Percentiles rank a stretch among this genome's conserved stretches.
Conservation (phyloP, 352 stramenopile species). For the Pythium myriotylum region DNA sequence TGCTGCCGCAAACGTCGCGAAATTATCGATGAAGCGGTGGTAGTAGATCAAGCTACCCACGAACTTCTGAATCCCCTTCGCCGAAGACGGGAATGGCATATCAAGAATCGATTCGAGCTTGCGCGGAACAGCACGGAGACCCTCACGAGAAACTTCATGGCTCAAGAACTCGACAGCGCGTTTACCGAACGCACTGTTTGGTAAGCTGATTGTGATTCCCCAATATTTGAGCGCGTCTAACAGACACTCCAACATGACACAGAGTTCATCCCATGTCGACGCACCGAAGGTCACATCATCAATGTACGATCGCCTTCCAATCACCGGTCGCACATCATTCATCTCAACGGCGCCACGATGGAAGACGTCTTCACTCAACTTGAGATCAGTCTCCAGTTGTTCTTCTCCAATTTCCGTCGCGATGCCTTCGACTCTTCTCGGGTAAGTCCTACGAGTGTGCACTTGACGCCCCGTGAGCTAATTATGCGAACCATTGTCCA, state of each 20-base stretch:
- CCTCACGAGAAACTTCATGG: too few relatives aligned
- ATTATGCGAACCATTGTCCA: too few relatives aligned
- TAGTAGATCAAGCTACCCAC: slow-evolving; percentile 14
- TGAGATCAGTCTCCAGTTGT: background rate
- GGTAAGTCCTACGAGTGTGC: too few relatives aligned
- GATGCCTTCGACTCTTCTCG: too few relatives aligned
- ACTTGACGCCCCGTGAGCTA: too few relatives aligned
- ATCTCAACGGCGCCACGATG: background rate
- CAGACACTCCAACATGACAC: too few relatives aligned
- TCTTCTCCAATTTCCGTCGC: too few relatives aligned
- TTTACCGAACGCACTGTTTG: slow-evolving; percentile 21
- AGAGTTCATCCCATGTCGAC: slow-evolving; percentile 6
- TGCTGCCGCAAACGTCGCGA: slow-evolving; percentile 1
- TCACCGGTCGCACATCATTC: background rate
- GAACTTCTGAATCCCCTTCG: slow-evolving; percentile 10
- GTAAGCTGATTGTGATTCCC: slow-evolving; percentile 28
- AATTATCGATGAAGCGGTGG: slow-evolving; percentile 12
- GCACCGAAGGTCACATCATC: slow-evolving; percentile 25
- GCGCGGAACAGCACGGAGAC: background rate
- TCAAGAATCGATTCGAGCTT: slow-evolving; percentile 2
- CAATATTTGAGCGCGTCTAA: too few relatives aligned
- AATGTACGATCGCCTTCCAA: slow-evolving; percentile 27
- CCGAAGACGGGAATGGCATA: background rate
- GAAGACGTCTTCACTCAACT: background rate
- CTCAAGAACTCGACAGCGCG: background rate